Percentiles rank a stretch among this genome's conserved stretches.
Conservation (phyloP, 371 early-diverging fungal genomes). For the Capniomyces stellatus region DNA sequence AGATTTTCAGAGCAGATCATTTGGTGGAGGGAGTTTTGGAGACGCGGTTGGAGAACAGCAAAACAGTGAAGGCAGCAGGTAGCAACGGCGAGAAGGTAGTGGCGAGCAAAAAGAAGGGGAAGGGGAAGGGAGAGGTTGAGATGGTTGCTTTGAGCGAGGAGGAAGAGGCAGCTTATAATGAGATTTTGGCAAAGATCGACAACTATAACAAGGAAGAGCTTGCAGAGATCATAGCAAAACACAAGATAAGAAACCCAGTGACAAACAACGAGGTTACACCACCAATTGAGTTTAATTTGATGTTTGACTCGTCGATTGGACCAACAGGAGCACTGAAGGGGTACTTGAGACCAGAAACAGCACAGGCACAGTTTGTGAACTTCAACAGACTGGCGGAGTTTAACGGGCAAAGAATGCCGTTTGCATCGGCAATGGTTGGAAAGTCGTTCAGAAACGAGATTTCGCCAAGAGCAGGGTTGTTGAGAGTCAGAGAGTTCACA, state of each 20-base stretch:
- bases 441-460: constrained; percentile 99
- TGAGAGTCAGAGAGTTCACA: constrained; percentile 98
- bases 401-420: constrained; percentile 97
- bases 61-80: constrained; percentile 38
- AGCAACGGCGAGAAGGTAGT: constrained; percentile 28
- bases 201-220: constrained; percentile 81
- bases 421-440: constrained; percentile 97
- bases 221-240: constrained; percentile 66
- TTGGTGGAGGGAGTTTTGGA: constrained; percentile 87
- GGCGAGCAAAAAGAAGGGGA: constrained; percentile 42
- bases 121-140: constrained; percentile 44
- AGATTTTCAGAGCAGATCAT: constrained; percentile 98
- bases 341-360: constrained; percentile 98
- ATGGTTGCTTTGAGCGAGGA: constrained; percentile 47
- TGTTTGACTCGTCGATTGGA: constrained; percentile 98
- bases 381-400: constrained; percentile 94
- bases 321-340: constrained; percentile 92
- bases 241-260: constrained; percentile 82
- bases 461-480: constrained; percentile 91
- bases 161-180: constrained; percentile 50
- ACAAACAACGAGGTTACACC: constrained; percentile 80
- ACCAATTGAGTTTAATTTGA: constrained; percentile 95
- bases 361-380: constrained; percentile 99
- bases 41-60: constrained; percentile 67
- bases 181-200: constrained; percentile 84